phyloP scores from a whole-genome alignment of 2,329 filamentous ascomycete species.

The Periglandula ipomoeae region DNA sequence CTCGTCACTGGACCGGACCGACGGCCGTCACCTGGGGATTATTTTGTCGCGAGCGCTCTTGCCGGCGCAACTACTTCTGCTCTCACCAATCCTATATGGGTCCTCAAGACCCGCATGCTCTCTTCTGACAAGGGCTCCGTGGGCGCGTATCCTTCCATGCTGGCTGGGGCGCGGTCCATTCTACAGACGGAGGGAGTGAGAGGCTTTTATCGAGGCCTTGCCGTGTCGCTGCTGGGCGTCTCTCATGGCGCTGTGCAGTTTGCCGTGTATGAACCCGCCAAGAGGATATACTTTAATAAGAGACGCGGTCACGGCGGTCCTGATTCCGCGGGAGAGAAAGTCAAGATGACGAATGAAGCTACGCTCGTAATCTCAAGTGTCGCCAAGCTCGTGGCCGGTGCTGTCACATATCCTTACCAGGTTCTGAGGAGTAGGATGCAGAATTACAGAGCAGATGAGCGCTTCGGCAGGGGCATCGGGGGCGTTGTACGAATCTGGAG shows the following conservation, averaged over 20 bases:
- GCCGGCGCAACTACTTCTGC: slow-evolving; percentile 67
- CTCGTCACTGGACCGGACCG: slow-evolving; percentile 24
- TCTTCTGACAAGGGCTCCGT: slow-evolving; percentile 65
- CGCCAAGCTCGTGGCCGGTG: slow-evolving; percentile 83
- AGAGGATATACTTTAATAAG: slow-evolving; percentile 41
- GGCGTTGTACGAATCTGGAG: slow-evolving; percentile 73
- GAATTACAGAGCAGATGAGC: slow-evolving; percentile 70
- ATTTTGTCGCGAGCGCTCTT: slow-evolving; percentile 67
- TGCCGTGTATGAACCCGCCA: slow-evolving; percentile 75
- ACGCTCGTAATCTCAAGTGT: slow-evolving; percentile 72
- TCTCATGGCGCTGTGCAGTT: slow-evolving; percentile 93
- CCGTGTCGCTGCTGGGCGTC: slow-evolving; percentile 76
- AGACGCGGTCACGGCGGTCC: not conserved
- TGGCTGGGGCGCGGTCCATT: slow-evolving; percentile 59
- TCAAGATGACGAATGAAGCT: slow-evolving; percentile 57
- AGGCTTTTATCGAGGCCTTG: slow-evolving; percentile 83
- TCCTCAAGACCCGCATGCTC: slow-evolving; percentile 95
- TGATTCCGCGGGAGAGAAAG: not conserved
- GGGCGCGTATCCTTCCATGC: slow-evolving; percentile 76
- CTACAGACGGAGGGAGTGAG: slow-evolving; percentile 59
- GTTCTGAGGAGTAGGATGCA: slow-evolving; percentile 83
- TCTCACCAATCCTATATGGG: slow-evolving; percentile 94
- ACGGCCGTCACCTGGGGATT: slow-evolving; percentile 50
- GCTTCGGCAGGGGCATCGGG: slow-evolving; percentile 59
- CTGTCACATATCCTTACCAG: slow-evolving; percentile 89